Conservation (phyloP, 208 protist species). For the Acanthamoeba quina region DNA sequence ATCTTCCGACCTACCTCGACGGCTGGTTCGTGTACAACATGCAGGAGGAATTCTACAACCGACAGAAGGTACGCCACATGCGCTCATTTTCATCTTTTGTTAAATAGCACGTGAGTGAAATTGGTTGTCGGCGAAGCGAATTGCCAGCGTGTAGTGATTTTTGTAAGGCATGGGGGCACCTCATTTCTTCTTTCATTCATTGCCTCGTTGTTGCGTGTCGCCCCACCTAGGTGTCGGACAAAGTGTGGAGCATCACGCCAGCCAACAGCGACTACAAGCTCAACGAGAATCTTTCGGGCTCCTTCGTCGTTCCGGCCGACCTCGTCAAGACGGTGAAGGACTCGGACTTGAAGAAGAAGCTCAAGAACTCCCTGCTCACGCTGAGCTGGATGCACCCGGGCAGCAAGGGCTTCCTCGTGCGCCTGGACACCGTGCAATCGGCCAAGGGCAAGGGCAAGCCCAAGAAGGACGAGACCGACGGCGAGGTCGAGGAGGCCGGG, state of each 20-base stretch:
- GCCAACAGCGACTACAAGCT: slow-evolving; percentile 5
- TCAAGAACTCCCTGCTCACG: slow-evolving; percentile 35
- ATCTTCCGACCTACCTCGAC: slow-evolving; percentile 10
- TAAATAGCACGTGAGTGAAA: too few relatives aligned
- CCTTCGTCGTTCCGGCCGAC: slow-evolving; percentile 4
- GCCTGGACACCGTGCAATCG: slow-evolving; percentile 7
- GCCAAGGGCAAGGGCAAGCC: slow-evolving; percentile 16
- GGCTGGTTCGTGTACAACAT: slow-evolving; percentile 52
- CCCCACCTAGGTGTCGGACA: background rate
- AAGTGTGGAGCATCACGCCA: slow-evolving; percentile 16
- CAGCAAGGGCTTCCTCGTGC: slow-evolving; percentile 21
- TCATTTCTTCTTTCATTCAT: too few relatives aligned
- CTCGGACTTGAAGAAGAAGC: slow-evolving; percentile 39
- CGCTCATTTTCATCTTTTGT: background rate
- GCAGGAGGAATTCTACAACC: slow-evolving; percentile 38
- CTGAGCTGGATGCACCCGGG: slow-evolving; percentile 39
- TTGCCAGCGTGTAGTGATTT: too few relatives aligned
- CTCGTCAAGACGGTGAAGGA: slow-evolving; percentile 41
- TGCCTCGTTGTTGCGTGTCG: background rate
- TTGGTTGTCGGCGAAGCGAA: too few relatives aligned
- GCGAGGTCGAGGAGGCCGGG: background rate
- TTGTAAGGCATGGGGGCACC: too few relatives aligned
- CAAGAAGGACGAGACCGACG: slow-evolving; percentile 32
- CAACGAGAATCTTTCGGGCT: slow-evolving; percentile 12
- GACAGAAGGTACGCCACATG: background rate